Conservation (phyloP, 192 early-diverging fungal species). For the Coemansia sp. region DNA sequence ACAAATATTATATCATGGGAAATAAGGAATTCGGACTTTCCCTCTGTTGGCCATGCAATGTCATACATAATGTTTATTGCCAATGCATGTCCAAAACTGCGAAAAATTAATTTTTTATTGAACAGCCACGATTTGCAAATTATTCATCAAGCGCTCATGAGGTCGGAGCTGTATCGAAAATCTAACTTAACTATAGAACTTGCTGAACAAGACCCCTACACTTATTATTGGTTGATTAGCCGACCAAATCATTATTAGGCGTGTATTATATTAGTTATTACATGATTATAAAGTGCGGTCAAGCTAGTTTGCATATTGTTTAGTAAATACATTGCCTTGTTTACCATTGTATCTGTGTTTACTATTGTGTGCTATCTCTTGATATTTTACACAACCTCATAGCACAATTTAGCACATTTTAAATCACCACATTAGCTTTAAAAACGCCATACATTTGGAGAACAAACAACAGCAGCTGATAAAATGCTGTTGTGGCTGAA, state of each 20-base stretch:
- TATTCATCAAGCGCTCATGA: neutral
- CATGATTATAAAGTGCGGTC: neutral
- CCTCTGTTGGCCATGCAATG: neutral
- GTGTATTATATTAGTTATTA: neutral
- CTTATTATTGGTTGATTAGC: neutral
- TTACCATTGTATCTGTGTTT: neutral
- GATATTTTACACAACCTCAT: neutral
- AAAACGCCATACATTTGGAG: neutral
- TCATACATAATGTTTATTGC: neutral
- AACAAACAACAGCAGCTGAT: neutral
- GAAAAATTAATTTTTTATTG: neutral
- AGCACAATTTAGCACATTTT: neutral
- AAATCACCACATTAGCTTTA: neutral
- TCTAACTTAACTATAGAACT: neutral
- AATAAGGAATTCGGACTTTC: neutral
- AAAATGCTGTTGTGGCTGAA: neutral
- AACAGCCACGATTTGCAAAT: neutral
- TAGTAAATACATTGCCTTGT: too few species aligned
- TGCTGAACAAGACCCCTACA: neutral
- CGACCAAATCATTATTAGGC: neutral
- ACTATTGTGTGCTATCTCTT: neutral
- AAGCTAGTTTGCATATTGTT: neutral
- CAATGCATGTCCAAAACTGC: neutral
- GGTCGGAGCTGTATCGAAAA: neutral
- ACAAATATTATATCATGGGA: neutral